These are phyloP conservation scores for Monascus ruber DNA, from an alignment of 2,329 filamentous ascomycete species.

Conservation along the genomic window DNA sequence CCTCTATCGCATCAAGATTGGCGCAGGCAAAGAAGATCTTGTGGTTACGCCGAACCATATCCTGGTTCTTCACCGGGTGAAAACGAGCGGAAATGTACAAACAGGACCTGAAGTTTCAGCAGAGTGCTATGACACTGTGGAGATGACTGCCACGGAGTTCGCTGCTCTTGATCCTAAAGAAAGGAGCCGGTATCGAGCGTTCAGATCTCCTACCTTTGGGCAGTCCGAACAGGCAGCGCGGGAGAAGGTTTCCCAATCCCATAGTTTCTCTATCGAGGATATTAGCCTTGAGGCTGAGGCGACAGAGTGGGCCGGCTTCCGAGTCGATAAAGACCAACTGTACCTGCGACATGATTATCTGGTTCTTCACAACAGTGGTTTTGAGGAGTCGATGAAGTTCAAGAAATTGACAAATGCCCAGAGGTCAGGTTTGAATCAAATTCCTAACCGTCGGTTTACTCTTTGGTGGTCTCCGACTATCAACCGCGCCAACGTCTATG, in stretches of 20 bases:
- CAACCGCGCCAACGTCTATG: slow-evolving; percentile 92
- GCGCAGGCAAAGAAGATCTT: slow-evolving; percentile 32
- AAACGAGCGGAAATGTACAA: slow-evolving; percentile 6
- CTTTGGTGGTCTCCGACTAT: slow-evolving; percentile 95
- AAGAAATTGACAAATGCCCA: slow-evolving; percentile 98
- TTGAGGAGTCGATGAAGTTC: slow-evolving; percentile 72
- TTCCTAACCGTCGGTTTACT: slow-evolving; percentile 96
- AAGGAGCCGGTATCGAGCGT: slow-evolving; percentile 24
- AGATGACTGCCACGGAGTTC: slow-evolving; percentile 38
- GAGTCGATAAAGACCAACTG: slow-evolving; percentile 40
- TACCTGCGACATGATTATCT: slow-evolving; percentile 41
- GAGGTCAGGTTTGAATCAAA: slow-evolving; percentile 91
- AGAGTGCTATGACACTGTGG: slow-evolving; percentile 30
- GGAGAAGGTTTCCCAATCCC: slow-evolving; percentile 12
- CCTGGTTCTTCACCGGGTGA: slow-evolving; percentile 33
- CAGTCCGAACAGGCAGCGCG: slow-evolving; percentile 12
- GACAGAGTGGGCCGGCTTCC: slow-evolving; percentile 41
- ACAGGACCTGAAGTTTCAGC: slow-evolving; percentile 5
- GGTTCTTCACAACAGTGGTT: slow-evolving; percentile 41
- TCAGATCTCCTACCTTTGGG: slow-evolving; percentile 18
- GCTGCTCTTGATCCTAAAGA: slow-evolving; percentile 29
- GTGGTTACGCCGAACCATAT: slow-evolving; percentile 42
- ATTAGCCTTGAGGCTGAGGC: slow-evolving; percentile 33
- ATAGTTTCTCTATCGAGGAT: slow-evolving; percentile 30
- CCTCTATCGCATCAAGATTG: slow-evolving; percentile 41